Evolutionary conservation across 192 early-diverging fungal species (phyloP).

Genomic region (Coemansia sp.): DNA sequence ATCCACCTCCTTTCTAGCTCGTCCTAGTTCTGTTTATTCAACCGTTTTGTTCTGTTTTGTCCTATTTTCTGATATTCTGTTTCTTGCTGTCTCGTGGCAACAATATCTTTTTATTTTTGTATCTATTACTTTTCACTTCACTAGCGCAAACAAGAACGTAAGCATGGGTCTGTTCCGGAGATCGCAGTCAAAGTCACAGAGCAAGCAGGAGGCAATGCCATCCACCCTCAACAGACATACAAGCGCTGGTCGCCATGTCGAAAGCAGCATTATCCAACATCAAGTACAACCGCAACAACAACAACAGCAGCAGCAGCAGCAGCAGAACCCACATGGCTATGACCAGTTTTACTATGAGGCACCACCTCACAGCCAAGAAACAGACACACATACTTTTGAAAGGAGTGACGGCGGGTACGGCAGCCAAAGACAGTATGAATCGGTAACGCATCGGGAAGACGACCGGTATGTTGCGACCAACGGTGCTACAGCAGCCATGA

Average conservation of each 20-base stretch:
- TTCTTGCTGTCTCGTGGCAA: no score
- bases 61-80: background rate
- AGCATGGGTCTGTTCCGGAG: constrained; percentile 43
- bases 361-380: background rate
- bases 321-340: background rate
- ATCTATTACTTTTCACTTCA: background rate
- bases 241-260: constrained; percentile 37
- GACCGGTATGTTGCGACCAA: constrained; percentile 4
- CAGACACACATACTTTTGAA: background rate
- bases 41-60: background rate
- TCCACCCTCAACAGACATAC: constrained; percentile 22
- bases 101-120: background rate
- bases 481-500: constrained; percentile 20
- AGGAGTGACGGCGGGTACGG: background rate
- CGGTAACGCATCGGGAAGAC: background rate
- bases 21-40: background rate
- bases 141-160: background rate
- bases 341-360: constrained; percentile 4
- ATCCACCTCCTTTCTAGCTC: background rate
- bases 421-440: constrained; percentile 7
- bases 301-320: constrained; percentile 10
- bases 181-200: constrained; percentile 25
- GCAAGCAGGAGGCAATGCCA: constrained; percentile 13
- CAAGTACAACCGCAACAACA: background rate
- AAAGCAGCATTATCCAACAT: constrained; percentile 1